Base-by-base conservation (phyloP, 2,329 filamentous ascomycete species). In the Dryadomyces quercus-mongolicae region DNA sequence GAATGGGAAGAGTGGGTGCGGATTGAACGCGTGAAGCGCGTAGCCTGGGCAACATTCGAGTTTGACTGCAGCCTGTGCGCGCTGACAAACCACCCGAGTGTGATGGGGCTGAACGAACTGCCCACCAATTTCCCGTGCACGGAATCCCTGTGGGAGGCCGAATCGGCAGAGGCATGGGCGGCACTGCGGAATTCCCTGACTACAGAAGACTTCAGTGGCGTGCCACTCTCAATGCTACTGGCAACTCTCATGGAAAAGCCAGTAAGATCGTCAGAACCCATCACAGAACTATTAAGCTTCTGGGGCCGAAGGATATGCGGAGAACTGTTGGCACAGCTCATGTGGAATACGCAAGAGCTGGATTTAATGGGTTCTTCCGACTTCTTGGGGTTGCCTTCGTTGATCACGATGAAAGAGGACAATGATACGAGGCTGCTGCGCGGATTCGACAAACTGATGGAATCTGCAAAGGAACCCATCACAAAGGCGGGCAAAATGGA, bases 31-130 rank as follows among this genome's bases (percentile, higher is more conserved):
- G 62, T 60, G 21, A 58, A 56, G 25, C 58, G 65, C 13, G 56
- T 61, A 7, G 61, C 62, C 1, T 67, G 65, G 65, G 60, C 64
- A 16, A 61, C 62, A 8, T 67, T 67, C 36, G 65, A 67, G 47
- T 66, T 65, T 38, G 65, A 67, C 55, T 67, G 64, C 56, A 65
- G 60, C n/a, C 52, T 66, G 5, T 64, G 60, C 43, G 65, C 64
- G 3, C 56, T 67, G 21, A 66, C 63, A 0, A 61, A 60, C 42
- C 60, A 62, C 1, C 63, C 63, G 2, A 62, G 62, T 16, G 61
- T 61, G 4, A 62, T 67, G 5, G 63, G 65, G 46, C 54, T 67
- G 10, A 61, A 34, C 16, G 36, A 40, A 12, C 36, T 40, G 36
- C 36, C 36, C 10, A 40, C 36, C 4, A 4, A 4, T 4, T 16